phyloP scores from a whole-genome alignment of 1,284 basidiomycete species.

The Cerioporus squamosus region DNA sequence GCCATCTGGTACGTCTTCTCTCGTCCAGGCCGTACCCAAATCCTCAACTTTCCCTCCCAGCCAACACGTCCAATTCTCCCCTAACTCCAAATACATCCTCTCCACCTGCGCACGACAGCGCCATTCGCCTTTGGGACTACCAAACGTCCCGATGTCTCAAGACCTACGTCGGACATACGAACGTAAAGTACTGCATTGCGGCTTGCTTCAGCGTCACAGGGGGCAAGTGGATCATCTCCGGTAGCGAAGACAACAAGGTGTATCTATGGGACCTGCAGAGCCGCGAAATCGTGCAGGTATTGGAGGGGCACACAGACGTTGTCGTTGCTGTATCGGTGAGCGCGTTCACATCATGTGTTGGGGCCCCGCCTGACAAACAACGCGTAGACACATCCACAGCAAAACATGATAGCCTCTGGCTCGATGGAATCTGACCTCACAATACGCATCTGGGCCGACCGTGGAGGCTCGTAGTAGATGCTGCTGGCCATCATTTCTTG shows the following conservation, averaged over 20 bases:
- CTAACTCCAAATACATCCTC: slow-evolving; percentile 92
- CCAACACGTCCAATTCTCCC: slow-evolving; percentile 90
- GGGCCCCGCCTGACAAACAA: background rate
- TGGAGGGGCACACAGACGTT: slow-evolving; percentile 81
- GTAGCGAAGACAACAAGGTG: slow-evolving; percentile 89
- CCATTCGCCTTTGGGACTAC: slow-evolving; percentile 95
- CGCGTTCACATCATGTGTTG: background rate
- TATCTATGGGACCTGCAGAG: slow-evolving; percentile 94
- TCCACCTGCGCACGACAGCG: slow-evolving; percentile 90
- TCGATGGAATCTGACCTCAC: slow-evolving; percentile 81
- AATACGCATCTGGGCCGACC: slow-evolving; percentile 81
- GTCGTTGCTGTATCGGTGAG: slow-evolving; percentile 77
- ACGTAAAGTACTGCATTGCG: slow-evolving; percentile 78
- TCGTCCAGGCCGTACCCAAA: background rate
- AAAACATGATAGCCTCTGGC: slow-evolving; percentile 85
- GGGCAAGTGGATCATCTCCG: slow-evolving; percentile 89
- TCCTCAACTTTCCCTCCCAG: slow-evolving; percentile 42
- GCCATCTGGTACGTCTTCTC: slow-evolving; percentile 71
- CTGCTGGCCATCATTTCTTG: background rate
- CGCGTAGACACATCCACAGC: slow-evolving; percentile 74
- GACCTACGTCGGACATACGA: slow-evolving; percentile 85
- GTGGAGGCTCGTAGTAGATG: slow-evolving; percentile 30
- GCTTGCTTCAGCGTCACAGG: slow-evolving; percentile 84
- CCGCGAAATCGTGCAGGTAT: slow-evolving; percentile 76
- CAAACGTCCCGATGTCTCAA: slow-evolving; percentile 91